Percentiles rank a stretch among this genome's conserved stretches.
These are phyloP conservation scores for Aspergillus latus DNA, from an alignment of 2,329 filamentous ascomycete species.

Conservation along the genomic window DNA sequence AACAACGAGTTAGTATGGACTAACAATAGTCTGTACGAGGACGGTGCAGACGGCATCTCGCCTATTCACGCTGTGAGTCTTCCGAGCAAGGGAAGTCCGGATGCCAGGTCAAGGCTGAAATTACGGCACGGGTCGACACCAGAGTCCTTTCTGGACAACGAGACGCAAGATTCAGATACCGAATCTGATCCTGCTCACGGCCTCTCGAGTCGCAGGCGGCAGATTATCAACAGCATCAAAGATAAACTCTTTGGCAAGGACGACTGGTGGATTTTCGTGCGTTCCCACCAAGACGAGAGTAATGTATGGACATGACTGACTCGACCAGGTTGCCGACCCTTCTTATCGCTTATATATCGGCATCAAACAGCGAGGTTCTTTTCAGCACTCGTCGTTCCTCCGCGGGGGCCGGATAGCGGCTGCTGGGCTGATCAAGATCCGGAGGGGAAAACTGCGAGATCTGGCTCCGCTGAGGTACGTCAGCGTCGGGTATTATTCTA, in stretches of 20 bases:
- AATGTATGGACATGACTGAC: not conserved
- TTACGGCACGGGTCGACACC: not conserved
- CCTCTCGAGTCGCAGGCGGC: slow-evolving; percentile 66
- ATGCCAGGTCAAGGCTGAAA: not conserved
- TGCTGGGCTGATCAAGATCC: slow-evolving; percentile 82
- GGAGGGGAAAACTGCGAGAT: slow-evolving; percentile 72
- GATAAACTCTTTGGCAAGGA: slow-evolving; percentile 72
- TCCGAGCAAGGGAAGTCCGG: slow-evolving; percentile 2
- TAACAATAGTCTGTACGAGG: slow-evolving; percentile 65
- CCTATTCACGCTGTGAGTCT: slow-evolving; percentile 35
- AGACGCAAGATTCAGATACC: not conserved
- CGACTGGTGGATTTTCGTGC: slow-evolving; percentile 87
- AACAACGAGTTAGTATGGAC: slow-evolving; percentile 77
- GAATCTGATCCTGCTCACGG: slow-evolving; percentile 57
- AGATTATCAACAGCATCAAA: slow-evolving; percentile 75
- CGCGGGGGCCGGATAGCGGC: slow-evolving; percentile 78
- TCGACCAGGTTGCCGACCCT: slow-evolving; percentile 61
- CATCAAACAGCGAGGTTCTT: slow-evolving; percentile 83
- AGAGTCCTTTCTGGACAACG: not conserved
- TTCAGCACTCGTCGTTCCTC: slow-evolving; percentile 88
- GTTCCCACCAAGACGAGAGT: slow-evolving; percentile 16
- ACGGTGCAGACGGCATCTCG: slow-evolving; percentile 75
- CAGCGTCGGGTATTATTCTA: not conserved
- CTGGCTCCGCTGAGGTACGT: slow-evolving; percentile 59
- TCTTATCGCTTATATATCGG: slow-evolving; percentile 78